Evolutionary conservation across 148 eudicot species (phyloP).

Genomic region (Rhododendron vialii): DNA sequence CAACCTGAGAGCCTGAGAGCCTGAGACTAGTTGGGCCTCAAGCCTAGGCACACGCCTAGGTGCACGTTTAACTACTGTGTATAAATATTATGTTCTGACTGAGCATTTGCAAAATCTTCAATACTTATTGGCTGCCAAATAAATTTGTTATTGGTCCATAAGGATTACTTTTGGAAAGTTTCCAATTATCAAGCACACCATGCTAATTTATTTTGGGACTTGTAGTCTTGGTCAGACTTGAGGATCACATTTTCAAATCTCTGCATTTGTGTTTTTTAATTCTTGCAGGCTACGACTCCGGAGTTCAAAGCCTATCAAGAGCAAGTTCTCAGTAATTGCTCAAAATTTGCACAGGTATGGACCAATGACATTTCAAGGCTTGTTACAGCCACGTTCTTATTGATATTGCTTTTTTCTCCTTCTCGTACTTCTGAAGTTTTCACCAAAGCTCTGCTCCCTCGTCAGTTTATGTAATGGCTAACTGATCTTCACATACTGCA

Average conservation of each 20-base stretch:
- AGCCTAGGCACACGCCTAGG: not conserved
- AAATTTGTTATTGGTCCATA: not conserved
- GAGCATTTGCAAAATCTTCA: not conserved
- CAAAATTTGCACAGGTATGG: constrained; percentile 89
- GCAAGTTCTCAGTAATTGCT: constrained; percentile 85
- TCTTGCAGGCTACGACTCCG: constrained; percentile 78
- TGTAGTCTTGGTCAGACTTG: not conserved
- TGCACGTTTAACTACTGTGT: not conserved
- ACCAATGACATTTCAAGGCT: not conserved
- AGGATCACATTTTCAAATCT: not conserved
- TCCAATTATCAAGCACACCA: not conserved
- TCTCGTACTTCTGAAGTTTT: not conserved
- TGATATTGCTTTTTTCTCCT: not conserved
- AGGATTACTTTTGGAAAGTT: constrained; percentile 5
- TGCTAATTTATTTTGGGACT: not conserved
- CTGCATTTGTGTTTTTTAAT: not conserved
- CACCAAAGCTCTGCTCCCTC: not conserved
- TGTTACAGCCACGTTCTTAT: not conserved
- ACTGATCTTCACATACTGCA: constrained; percentile 33
- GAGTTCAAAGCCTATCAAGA: constrained; percentile 98
- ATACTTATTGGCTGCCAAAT: not conserved
- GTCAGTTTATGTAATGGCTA: not conserved
- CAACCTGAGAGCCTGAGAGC: not conserved
- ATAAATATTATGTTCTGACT: not conserved
- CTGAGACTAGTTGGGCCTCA: not conserved